Base-by-base conservation (phyloP, 1,139 yeast genomes). In the Taphrina wiesneri region DNA sequence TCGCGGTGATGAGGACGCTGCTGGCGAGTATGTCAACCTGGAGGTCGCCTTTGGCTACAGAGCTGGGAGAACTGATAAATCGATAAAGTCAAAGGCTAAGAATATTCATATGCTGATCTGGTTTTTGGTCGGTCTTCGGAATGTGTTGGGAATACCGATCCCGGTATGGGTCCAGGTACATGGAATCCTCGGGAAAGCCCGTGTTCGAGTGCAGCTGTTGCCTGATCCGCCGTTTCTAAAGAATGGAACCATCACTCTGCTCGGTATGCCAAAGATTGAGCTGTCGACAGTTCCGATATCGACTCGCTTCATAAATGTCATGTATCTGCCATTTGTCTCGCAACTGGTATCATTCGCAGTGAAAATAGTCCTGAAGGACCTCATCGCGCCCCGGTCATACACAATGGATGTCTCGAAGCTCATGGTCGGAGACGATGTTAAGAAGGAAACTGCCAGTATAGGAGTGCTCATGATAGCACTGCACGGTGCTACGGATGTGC, bases 201-300 rank as follows among this genome's bases (percentile, higher is more conserved):
- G 68, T 13, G 51, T 66, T 25, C 66, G 68, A 13, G 43, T 63
- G 9, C 66, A 66, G 26, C 46, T 66, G 9, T 45, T 57, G 28
- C 66, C 66, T 45, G 66, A 66, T 32, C 63, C 66, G 34, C 68
- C 68, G 1, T 66, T 66, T 26, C 52, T 66, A 34, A 66, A 66
- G 56, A 66, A 66, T 32, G 54, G 64, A 7, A 66, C 68, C 7
- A n/a, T 63, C 23, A 32, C 66, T 5, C 47, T 66, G 36, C 53
- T 66, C 26, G 68, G 68, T 19, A 57, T 66, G 65, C 68, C 68
- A 11, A 57, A 66, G 25, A 51, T 66, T 36, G 63, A 66, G 13
- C 62, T 66, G 7, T 54, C 68, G 11, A 63, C 68, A 9, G 60
- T 63, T 13, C 68, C 68, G 15, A 49, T 66, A 9, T 56, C 66